Evolutionary conservation across 2,329 filamentous ascomycete species (phyloP), one percentile per base, ranked within the genome.

Genomic region (Grosmannia clavigera): DNA sequence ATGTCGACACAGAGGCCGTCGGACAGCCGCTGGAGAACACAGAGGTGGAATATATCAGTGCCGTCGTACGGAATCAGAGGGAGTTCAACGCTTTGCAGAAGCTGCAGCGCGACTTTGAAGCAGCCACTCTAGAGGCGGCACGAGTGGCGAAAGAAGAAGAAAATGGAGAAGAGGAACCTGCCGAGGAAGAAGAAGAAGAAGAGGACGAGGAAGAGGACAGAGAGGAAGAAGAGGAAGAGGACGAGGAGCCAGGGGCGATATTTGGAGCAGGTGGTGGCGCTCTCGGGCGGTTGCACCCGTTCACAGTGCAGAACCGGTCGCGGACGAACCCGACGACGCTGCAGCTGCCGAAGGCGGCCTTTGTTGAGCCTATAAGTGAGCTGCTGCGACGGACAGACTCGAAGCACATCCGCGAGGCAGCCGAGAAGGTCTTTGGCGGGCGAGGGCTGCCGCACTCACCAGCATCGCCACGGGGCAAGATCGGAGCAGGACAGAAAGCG

Each of bases 391-490:
- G 85, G 60, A 82, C 84, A 59, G 82, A 90, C 61, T 82, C 85
- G 52, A 87, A 84, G 60, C 94, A 99, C 69, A 76, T 97, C 38
- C 78, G 79, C 40, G 80, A 86, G 60, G 80, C 87, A 1, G 88
- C 92, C 0, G 83, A 89, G 65, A 81, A 78, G 52, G 78, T 83
- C 0, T 92, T 96, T 69, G 92, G 92, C 52, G 92, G 92, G 0
- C 73, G 73, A 3, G 83, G 85, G 0, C 75, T 97, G 19, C 92
- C 92, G 3, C 79, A 87, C 68, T 95, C 90, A 1, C 84, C 88
- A 0, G 81, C 85, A 1, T 92, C 88, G 2, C 86, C 88, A 31
- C 22, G 46, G 7, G n/a, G 38, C 10, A 56, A 55, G 19, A 81
- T 74, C 67, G 80, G 74, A 38, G 74, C 81, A 38, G 78, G 80